A percentile compares a stretch with the other conserved stretches of the same genome.
Conservation (phyloP, 768 basidiomycete genomes). For the Zangia roseola region DNA sequence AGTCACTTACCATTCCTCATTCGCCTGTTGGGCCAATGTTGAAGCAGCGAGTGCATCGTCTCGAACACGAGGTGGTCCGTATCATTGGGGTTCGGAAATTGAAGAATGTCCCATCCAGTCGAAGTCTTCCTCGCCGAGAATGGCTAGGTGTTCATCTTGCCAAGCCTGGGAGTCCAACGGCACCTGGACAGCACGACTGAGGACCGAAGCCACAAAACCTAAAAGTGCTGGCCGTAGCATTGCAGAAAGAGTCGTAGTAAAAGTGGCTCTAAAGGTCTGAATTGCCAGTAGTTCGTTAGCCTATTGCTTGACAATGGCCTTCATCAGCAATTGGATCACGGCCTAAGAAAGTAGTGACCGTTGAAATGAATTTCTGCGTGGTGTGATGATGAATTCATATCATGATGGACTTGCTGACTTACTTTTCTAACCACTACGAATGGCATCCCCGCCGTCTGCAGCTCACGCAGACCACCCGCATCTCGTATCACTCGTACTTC, state of each 20-base stretch:
- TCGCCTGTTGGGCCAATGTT: constrained; percentile 39
- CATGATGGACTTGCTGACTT: too few relatives aligned
- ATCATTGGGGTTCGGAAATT: constrained; percentile 19
- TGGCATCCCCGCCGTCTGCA: constrained; percentile 20
- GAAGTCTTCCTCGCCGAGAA: neutral
- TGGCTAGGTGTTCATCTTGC: neutral
- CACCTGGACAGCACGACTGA: neutral
- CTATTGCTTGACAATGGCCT: too few relatives aligned
- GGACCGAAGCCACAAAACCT: neutral
- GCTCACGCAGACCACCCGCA: constrained; percentile 48
- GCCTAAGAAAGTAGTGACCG: too few relatives aligned
- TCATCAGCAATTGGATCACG: too few relatives aligned
- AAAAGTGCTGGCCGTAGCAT: neutral
- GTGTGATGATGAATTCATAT: too few relatives aligned
- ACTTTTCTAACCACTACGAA: neutral
- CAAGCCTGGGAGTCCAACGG: neutral
- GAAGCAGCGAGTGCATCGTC: constrained; percentile 33
- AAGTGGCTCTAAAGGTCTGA: too few relatives aligned
- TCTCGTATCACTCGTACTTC: constrained; percentile 71
- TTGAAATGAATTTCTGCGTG: too few relatives aligned
- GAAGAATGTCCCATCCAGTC: constrained; percentile 20
- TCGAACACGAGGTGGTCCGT: constrained; percentile 38
- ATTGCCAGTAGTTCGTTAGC: too few relatives aligned
- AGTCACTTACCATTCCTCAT: constrained; percentile 31
- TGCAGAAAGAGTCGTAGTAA: neutral